Conservation (phyloP, 345 rosid genomes). For the Abelmoschus esculentus region DNA sequence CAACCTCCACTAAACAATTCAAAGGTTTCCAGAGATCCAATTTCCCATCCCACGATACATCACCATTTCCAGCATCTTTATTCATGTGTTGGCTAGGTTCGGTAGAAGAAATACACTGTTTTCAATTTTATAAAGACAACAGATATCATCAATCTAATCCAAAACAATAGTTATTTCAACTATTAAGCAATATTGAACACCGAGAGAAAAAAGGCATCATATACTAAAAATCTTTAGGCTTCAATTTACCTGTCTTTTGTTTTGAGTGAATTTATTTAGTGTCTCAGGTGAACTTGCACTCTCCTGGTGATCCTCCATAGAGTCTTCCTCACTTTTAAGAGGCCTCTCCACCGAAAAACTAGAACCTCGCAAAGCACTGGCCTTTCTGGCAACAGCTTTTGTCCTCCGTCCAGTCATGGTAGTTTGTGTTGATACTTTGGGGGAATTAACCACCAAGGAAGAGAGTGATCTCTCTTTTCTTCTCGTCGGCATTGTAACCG, state of each 20-base stretch:
- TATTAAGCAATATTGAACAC: not conserved
- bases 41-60: slow-evolving; percentile 54
- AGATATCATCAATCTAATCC: not conserved
- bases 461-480: slow-evolving; percentile 96
- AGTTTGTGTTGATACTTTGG: slow-evolving; percentile 57
- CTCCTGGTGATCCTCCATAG: slow-evolving; percentile 43
- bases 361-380: slow-evolving; percentile 36
- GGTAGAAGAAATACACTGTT: slow-evolving; percentile 51
- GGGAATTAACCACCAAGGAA: slow-evolving; percentile 77
- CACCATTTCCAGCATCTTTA: slow-evolving; percentile 34
- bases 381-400: slow-evolving; percentile 50
- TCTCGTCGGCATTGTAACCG: slow-evolving; percentile 54
- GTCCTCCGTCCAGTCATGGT: slow-evolving; percentile 67
- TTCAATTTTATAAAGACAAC: slow-evolving; percentile 7
- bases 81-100: slow-evolving; percentile 36
- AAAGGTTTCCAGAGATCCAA: slow-evolving; percentile 88
- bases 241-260: slow-evolving; percentile 59
- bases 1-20: slow-evolving; percentile 88
- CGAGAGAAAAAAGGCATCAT: not conserved
- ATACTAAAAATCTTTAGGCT: not conserved
- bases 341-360: slow-evolving; percentile 40
- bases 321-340: slow-evolving; percentile 47
- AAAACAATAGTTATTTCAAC: not conserved
- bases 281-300: slow-evolving; percentile 71
- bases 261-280: slow-evolving; percentile 39